Evolutionary conservation across 2,329 filamentous ascomycete species (phyloP).

Genomic region (Fusarium odoratissimum): DNA sequence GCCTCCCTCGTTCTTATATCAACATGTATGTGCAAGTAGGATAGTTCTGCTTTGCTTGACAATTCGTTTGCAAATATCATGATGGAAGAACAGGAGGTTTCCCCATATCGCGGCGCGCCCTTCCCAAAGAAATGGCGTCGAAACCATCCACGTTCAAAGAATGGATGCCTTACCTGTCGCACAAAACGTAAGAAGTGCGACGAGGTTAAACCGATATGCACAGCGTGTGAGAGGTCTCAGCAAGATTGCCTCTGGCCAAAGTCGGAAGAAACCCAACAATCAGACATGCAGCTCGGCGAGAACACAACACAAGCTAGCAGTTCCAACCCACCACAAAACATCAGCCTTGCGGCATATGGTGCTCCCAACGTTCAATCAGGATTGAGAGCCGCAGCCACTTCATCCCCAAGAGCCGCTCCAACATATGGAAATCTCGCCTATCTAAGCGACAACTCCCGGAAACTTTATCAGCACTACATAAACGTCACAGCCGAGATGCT

Average conservation of each 20-base stretch:
- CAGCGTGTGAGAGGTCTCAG: background rate
- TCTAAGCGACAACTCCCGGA: constrained; percentile 10
- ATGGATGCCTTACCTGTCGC: constrained; percentile 5
- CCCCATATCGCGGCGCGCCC: background rate
- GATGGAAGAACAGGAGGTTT: background rate
- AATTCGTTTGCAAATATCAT: background rate
- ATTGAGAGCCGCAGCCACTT: background rate
- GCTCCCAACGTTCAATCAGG: too few relatives aligned
- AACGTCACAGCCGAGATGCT: constrained; percentile 3
- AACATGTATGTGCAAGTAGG: background rate
- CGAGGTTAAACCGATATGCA: background rate
- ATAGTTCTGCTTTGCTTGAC: background rate
- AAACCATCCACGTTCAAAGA: constrained; percentile 18
- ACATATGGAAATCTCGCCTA: constrained; percentile 6
- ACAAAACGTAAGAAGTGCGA: constrained; percentile 20
- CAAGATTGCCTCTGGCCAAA: background rate
- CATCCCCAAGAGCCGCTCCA: background rate
- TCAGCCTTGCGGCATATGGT: background rate
- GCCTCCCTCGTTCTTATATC: background rate
- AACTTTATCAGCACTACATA: constrained; percentile 17
- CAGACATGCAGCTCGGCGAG: background rate
- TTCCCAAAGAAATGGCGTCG: constrained; percentile 18
- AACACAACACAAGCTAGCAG: background rate
- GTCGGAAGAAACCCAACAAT: background rate
- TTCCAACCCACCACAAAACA: background rate